These are phyloP conservation scores for Rhodotorula mucilaginosa DNA, from an alignment of 1,284 basidiomycete genomes.

Conservation along the genomic window DNA sequence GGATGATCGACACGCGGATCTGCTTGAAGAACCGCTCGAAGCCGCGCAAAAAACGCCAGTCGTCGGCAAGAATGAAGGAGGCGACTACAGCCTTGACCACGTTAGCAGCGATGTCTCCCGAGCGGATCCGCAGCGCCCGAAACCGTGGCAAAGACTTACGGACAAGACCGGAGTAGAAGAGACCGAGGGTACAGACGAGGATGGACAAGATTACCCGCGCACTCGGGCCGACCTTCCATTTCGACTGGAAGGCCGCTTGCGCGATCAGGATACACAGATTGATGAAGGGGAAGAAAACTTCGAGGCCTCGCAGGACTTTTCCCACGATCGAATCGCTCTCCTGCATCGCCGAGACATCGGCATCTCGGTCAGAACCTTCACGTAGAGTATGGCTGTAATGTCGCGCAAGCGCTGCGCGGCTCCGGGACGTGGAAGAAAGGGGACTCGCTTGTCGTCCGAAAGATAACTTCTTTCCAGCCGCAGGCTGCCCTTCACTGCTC, in stretches of 20 bases:
- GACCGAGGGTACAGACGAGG: constrained; percentile 15
- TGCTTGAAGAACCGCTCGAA: constrained; percentile 38
- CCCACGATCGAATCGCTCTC: not conserved
- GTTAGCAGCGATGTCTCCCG: no score
- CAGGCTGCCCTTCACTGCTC: not conserved
- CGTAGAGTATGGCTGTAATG: no score
- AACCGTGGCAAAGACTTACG: constrained; percentile 8
- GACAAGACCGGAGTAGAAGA: constrained; percentile 24
- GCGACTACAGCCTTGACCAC: constrained; percentile 11
- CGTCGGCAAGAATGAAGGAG: constrained; percentile 26
- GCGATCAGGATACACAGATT: constrained; percentile 40
- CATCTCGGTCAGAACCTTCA: no score
- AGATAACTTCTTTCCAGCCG: not conserved
- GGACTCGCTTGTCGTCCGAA: constrained; percentile 8
- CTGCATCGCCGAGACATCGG: not conserved
- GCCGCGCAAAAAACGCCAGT: constrained; percentile 23
- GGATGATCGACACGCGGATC: constrained; percentile 37
- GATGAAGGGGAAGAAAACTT: constrained; percentile 9
- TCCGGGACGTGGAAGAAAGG: not conserved
- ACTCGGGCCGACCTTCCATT: constrained; percentile 24
- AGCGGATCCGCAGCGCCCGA: no score
- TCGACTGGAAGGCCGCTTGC: constrained; percentile 39
- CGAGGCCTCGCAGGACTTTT: constrained; percentile 11
- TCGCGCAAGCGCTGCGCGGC: constrained; percentile 6
- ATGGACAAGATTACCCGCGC: constrained; percentile 20